Evolutionary conservation across 208 protist species (phyloP).

Genomic region (Vickermania spadyakhi): DNA sequence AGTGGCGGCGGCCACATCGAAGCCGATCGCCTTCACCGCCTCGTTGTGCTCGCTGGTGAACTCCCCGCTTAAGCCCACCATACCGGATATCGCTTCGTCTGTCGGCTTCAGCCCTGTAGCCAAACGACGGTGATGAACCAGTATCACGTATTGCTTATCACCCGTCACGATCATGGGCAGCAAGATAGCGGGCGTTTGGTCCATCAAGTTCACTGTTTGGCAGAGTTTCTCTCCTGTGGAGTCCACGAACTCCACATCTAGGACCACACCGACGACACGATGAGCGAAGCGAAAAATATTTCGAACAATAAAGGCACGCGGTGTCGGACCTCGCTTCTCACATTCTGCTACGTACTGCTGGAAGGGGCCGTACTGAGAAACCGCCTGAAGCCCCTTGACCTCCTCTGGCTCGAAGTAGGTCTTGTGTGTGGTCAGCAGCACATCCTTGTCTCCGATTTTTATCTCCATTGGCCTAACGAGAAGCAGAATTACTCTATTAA

Average conservation of each 20-base stretch:
- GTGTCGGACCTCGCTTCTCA: constrained; percentile 19
- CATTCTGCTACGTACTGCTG: constrained; percentile 25
- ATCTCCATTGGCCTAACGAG: constrained; percentile 49
- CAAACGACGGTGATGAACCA: constrained; percentile 24
- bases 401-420: constrained; percentile 37
- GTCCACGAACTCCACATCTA: constrained; percentile 45
- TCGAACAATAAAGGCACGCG: constrained; percentile 38
- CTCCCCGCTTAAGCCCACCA: constrained; percentile 10
- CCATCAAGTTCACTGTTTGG: constrained; percentile 30
- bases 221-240: constrained; percentile 11
- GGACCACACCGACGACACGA: constrained; percentile 39
- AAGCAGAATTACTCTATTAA: no score
- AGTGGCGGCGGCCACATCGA: constrained; percentile 12
- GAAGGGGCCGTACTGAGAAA: constrained; percentile 42
- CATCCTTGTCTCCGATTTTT: constrained; percentile 17
- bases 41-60: constrained; percentile 18
- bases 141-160: constrained; percentile 21
- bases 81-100: constrained; percentile 35
- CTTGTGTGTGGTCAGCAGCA: constrained; percentile 56
- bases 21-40: constrained; percentile 17
- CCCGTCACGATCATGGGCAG: constrained; percentile 33
- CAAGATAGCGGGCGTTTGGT: constrained; percentile 23
- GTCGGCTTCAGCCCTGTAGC: constrained; percentile 23
- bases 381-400: constrained; percentile 18
- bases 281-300: constrained; percentile 44